Evolutionary conservation across 345 rosid genomes (phyloP), one percentile per base, ranked within the genome.

Genomic region (Aurinia saxatilis): DNA sequence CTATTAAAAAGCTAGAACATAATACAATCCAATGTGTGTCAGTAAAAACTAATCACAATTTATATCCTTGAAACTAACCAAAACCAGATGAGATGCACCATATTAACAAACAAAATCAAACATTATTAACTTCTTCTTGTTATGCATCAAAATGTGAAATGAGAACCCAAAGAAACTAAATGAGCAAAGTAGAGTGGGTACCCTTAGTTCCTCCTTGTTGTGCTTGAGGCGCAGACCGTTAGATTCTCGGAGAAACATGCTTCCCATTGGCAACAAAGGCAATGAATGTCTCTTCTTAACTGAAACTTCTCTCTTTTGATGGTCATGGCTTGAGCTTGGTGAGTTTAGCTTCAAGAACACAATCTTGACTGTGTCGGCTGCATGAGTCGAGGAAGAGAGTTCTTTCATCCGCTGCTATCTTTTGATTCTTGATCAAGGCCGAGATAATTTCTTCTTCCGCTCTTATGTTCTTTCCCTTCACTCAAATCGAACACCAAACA

Each of bases 301-400:
- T 39, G 74, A 75, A 21, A 18, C 63, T 57, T 93, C 99, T 80
- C 82, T 78, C 49, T 90, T 97, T 5, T 80, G 90, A 67, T 83
- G 73, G 57, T 90, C 97, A 35, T 97, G 97, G 73, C 97, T 90
- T 58, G 96, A 90, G 66, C 95, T 82, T 14, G 99, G 99, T 3
- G 96, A 87, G 78, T 66, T 93, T 60, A 90, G 40, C 84, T 93
- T 93, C n/a, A n/a, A n/a, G n/a, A n/a, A n/a, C n/a, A n/a, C n/a
- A n/a, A 21, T 92, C 96, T 79, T 74, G 99, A 93, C 77, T 90
- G 79, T 8, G 99, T 90, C 44, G 80, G 95, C 77, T 82, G 97
- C 99, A 93, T 93, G 86, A 93, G 90, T 48, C 66, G 90, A n/a
- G 97, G 99, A 60, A 90, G 44, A 52, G 95, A 78, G 75, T 60